Evolutionary conservation across 768 basidiomycete genomes (phyloP).

Genomic region (Hirschioporus abietinus): DNA sequence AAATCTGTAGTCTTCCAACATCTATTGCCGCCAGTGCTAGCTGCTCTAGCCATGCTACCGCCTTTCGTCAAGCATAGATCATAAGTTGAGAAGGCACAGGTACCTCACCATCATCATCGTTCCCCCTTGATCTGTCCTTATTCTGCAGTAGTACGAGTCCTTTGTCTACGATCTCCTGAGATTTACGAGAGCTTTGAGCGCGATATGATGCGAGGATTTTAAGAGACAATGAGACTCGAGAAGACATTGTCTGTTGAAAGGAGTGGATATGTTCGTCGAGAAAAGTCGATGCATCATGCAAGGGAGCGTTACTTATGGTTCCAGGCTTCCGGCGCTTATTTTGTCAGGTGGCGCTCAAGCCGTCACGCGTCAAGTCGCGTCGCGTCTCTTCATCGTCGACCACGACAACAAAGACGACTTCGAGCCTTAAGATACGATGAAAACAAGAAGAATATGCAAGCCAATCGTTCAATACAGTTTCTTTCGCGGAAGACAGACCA

Average conservation of each 20-base stretch:
- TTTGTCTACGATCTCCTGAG: slow-evolving; percentile 54
- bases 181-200: slow-evolving; percentile 42
- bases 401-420: no score
- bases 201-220: slow-evolving; percentile 51
- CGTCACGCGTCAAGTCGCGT: no score
- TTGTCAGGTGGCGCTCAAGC: no score
- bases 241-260: not conserved
- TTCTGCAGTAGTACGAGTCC: slow-evolving; percentile 47
- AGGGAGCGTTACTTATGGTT: no score
- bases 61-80: not conserved
- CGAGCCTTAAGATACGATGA: no score
- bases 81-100: not conserved
- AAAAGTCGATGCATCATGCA: no score
- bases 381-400: no score
- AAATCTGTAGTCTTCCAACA: slow-evolving; percentile 62
- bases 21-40: slow-evolving; percentile 75
- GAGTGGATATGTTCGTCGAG: no score
- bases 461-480: no score
- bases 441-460: no score
- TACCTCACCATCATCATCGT: slow-evolving; percentile 42
- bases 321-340: no score
- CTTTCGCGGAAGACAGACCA: no score
- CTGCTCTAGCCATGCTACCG: slow-evolving; percentile 72
- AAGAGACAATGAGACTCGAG: slow-evolving; percentile 26
- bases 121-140: slow-evolving; percentile 40